Evolutionary conservation across 805 yeast species (phyloP).

Genomic region (Kluyveromyces dobzhanskii): DNA sequence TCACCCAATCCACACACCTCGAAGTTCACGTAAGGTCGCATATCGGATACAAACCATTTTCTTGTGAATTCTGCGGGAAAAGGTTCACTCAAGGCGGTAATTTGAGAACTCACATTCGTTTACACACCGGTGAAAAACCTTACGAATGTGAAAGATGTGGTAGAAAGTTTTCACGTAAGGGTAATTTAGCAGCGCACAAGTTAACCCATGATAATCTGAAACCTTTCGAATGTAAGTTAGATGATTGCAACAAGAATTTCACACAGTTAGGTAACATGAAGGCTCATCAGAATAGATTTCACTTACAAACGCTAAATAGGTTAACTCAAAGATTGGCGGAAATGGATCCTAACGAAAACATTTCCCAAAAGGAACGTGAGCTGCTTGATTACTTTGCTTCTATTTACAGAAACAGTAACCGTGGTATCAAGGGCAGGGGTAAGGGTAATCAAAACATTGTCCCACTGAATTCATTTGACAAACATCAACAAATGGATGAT

Average conservation of each 20-base stretch:
- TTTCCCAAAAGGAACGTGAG: constrained; percentile 59
- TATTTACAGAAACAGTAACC: constrained; percentile 78
- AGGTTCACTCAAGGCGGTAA: constrained; percentile 88
- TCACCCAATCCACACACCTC: constrained; percentile 84
- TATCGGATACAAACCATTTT: constrained; percentile 78
- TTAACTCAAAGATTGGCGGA: constrained; percentile 63
- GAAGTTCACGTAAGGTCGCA: constrained; percentile 86
- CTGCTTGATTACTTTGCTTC: constrained; percentile 70
- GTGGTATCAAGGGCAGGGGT: constrained; percentile 91
- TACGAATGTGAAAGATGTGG: constrained; percentile 71
- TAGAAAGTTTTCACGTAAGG: constrained; percentile 77
- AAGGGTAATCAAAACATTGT: constrained; percentile 31
- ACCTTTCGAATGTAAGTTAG: constrained; percentile 75
- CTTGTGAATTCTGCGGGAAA: constrained; percentile 71
- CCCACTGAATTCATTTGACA: constrained; percentile 4
- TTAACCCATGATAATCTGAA: constrained; percentile 72
- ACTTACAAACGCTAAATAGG: constrained; percentile 56
- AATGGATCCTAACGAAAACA: constrained; percentile 39
- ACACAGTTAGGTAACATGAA: constrained; percentile 91
- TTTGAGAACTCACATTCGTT: constrained; percentile 71
- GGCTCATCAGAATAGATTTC: constrained; percentile 90
- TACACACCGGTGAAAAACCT: constrained; percentile 92
- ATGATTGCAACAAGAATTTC: constrained; percentile 73
- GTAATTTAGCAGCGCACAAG: constrained; percentile 82
- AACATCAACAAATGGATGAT: constrained; percentile 3